Evolutionary conservation across 306 rosid species (phyloP).

Genomic region (Ceratonia siliqua): DNA sequence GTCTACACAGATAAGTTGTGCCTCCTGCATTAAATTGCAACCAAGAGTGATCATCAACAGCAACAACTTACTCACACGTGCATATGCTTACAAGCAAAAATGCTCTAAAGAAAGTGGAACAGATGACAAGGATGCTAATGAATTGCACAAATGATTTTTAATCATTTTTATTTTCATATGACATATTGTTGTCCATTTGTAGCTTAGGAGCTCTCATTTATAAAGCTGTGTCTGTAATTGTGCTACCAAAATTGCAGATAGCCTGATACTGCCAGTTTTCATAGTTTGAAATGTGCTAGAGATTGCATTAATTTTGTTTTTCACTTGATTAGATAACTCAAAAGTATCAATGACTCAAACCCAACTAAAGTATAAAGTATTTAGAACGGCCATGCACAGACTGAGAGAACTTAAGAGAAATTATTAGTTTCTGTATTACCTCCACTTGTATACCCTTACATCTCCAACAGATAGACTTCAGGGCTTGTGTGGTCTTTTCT

Average conservation of each 20-base stretch:
- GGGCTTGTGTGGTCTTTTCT: conserved; percentile 81
- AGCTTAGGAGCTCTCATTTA: not conserved
- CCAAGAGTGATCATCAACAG: conserved; percentile 21
- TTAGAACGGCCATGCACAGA: not conserved
- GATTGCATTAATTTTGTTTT: conserved; percentile 8
- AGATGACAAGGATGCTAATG: not conserved
- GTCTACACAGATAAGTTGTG: conserved; percentile 67
- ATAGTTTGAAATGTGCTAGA: not conserved
- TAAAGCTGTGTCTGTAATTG: not conserved
- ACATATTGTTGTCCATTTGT: conserved; percentile 19
- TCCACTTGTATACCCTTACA: conserved; percentile 89
- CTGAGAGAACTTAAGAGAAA: conserved; percentile 3
- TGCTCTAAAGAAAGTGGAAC: not conserved
- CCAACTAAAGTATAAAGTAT: not conserved
- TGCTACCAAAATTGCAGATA: conserved; percentile 9
- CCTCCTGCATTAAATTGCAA: conserved; percentile 68
- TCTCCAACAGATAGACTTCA: conserved; percentile 89
- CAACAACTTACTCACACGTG: conserved; percentile 7
- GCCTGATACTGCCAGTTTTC: not conserved
- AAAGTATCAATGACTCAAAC: conserved; percentile 2
- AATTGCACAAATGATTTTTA: conserved; percentile 19
- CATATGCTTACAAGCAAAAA: not conserved
- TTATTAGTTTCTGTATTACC: conserved; percentile 49
- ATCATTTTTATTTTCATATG: conserved; percentile 13
- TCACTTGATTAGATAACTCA: not conserved